phyloP scores from a whole-genome alignment of 805 yeast species.

The Wickerhamiella brachini region DNA sequence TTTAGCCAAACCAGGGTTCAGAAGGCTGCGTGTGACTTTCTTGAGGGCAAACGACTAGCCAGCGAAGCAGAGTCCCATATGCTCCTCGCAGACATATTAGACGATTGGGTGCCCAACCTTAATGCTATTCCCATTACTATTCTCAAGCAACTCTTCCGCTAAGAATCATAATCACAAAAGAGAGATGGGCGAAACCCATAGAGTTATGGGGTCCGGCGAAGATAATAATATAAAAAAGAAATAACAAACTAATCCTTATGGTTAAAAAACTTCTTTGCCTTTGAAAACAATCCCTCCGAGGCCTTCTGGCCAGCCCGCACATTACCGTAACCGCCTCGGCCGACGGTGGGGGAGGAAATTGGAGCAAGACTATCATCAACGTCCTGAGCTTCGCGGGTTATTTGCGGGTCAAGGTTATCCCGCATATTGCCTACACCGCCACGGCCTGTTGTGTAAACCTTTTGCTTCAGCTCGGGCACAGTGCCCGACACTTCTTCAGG shows the following conservation, averaged over 20 bases:
- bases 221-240: background rate
- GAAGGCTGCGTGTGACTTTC: background rate
- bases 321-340: slow-evolving; percentile 58
- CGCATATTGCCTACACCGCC: slow-evolving; percentile 74
- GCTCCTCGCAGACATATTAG: background rate
- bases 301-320: slow-evolving; percentile 29
- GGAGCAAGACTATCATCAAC: slow-evolving; percentile 40
- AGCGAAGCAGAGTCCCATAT: background rate
- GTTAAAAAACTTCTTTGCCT: slow-evolving; percentile 33
- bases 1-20: background rate
- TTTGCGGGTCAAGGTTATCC: slow-evolving; percentile 37
- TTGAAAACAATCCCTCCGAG: slow-evolving; percentile 27
- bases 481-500: slow-evolving; percentile 42
- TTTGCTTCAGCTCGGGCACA: slow-evolving; percentile 38
- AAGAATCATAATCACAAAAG: too few species aligned
- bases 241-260: background rate
- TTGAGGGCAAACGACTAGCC: background rate
- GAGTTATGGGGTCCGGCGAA: too few species aligned
- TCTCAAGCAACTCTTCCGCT: background rate
- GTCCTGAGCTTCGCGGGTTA: slow-evolving; percentile 52
- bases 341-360: slow-evolving; percentile 27
- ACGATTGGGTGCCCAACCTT: background rate
- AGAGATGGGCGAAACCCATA: too few species aligned
- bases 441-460: slow-evolving; percentile 55
- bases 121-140: background rate